These are phyloP conservation scores for Lipomyces orientalis DNA, from an alignment of 805 yeast genomes.

Conservation along the genomic window DNA sequence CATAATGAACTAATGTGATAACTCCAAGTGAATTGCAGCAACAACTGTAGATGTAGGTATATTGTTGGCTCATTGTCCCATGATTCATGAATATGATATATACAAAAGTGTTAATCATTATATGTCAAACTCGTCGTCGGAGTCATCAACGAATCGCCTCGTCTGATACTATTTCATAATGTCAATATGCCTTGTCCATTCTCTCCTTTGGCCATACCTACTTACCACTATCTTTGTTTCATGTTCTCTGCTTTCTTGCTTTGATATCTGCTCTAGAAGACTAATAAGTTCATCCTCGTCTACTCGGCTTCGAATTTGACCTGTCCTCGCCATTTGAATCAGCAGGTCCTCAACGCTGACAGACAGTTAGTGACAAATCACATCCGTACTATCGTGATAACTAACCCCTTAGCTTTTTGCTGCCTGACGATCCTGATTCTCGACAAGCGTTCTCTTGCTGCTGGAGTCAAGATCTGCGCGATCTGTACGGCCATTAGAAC, in stretches of 20 bases:
- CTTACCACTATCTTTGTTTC: constrained; percentile 66
- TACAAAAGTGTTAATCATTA: background rate
- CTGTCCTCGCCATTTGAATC: constrained; percentile 71
- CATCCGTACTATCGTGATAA: background rate
- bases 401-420: constrained; percentile 76
- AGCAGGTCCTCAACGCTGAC: constrained; percentile 76
- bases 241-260: constrained; percentile 61
- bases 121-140: constrained; percentile 29
- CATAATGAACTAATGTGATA: background rate
- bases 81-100: constrained; percentile 1
- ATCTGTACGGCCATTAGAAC: constrained; percentile 45
- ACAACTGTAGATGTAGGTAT: background rate
- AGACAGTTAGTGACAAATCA: background rate
- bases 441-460: constrained; percentile 85
- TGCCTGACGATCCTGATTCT: constrained; percentile 89
- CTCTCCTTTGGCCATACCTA: background rate
- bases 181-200: background rate
- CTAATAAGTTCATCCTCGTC: constrained; percentile 81
- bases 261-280: constrained; percentile 79
- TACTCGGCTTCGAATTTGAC: constrained; percentile 76
- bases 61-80: background rate
- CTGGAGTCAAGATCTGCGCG: constrained; percentile 75
- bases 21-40: background rate
- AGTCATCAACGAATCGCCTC: constrained; percentile 25
- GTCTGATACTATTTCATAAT: constrained; percentile 28